Percentiles rank a stretch among this genome's conserved stretches.
These are phyloP conservation scores for Phaeophleospora eucalypticola DNA, from an alignment of 2,329 filamentous ascomycete species.

Conservation along the genomic window DNA sequence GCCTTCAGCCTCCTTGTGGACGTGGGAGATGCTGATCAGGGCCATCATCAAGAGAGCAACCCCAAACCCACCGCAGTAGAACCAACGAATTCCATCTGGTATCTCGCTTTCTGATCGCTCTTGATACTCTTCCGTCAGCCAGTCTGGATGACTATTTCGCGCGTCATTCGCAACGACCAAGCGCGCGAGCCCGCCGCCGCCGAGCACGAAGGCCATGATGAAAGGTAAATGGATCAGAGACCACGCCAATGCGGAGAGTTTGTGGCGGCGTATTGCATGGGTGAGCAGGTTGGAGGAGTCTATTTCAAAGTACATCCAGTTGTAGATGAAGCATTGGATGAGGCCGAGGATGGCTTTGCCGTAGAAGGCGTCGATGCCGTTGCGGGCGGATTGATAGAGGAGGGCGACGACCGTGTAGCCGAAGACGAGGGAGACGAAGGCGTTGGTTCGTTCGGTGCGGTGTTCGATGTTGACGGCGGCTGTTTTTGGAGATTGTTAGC, in stretches of 20 bases:
- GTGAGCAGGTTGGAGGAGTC: constrained; percentile 54
- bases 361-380: constrained; percentile 55
- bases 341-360: constrained; percentile 53
- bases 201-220: constrained; percentile 59
- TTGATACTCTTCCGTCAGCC: constrained; percentile 51
- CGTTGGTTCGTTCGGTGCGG: constrained; percentile 59
- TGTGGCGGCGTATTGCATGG: constrained; percentile 57
- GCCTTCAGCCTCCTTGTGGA: constrained; percentile 51
- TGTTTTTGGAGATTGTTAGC: too few relatives aligned
- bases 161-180: constrained; percentile 58
- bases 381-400: constrained; percentile 54
- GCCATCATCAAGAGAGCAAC: constrained; percentile 53
- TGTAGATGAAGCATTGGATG: constrained; percentile 33
- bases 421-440: constrained; percentile 62
- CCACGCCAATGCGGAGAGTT: constrained; percentile 49
- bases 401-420: constrained; percentile 61
- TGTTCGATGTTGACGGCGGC: constrained; percentile 59
- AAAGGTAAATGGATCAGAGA: constrained; percentile 56
- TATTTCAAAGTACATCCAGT: constrained; percentile 45
- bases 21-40: constrained; percentile 53
- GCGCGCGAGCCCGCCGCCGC: constrained; percentile 54
- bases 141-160: constrained; percentile 44
- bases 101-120: constrained; percentile 50
- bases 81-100: constrained; percentile 54
- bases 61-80: constrained; percentile 61